A percentile compares a stretch with the other conserved stretches of the same genome.
phyloP scores from a whole-genome alignment of 2,329 filamentous ascomycete genomes.

The Nemania sp. region DNA sequence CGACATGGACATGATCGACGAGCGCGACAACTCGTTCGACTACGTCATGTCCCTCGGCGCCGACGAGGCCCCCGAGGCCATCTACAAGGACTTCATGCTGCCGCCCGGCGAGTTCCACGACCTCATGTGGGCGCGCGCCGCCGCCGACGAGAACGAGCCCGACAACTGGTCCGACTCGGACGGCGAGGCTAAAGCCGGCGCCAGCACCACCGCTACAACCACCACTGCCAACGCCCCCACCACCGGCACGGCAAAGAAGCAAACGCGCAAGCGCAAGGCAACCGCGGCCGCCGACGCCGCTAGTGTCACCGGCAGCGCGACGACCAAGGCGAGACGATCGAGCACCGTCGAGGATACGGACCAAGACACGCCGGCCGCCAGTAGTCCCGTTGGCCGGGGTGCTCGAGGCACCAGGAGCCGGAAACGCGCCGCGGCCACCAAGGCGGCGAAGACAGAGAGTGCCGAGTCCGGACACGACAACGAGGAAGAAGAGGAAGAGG shows the following conservation, averaged over 20 bases:
- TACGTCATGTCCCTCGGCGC: slow-evolving; percentile 39
- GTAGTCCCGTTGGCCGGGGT: slow-evolving; percentile 47
- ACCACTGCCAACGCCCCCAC: not conserved
- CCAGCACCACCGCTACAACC: slow-evolving; percentile 27
- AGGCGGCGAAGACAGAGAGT: slow-evolving; percentile 46
- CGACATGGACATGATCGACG: slow-evolving; percentile 83
- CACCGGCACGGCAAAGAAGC: slow-evolving; percentile 24
- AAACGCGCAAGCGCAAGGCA: slow-evolving; percentile 49
- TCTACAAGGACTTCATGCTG: slow-evolving; percentile 69
- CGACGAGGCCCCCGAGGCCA: slow-evolving; percentile 53
- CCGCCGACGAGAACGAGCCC: slow-evolving; percentile 53
- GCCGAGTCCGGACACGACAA: slow-evolving; percentile 31
- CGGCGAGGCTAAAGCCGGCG: slow-evolving; percentile 42
- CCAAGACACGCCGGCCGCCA: slow-evolving; percentile 48
- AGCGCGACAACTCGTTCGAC: slow-evolving; percentile 69
- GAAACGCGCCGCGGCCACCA: slow-evolving; percentile 50
- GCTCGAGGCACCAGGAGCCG: slow-evolving; percentile 50
- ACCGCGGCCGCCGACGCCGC: slow-evolving; percentile 41
- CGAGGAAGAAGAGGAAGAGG: slow-evolving; percentile 30
- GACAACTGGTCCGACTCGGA: slow-evolving; percentile 56
- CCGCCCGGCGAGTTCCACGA: slow-evolving; percentile 55
- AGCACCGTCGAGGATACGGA: slow-evolving; percentile 61
- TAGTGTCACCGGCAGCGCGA: slow-evolving; percentile 55
- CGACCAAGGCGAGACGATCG: slow-evolving; percentile 46
- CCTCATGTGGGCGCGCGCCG: slow-evolving; percentile 51